Base-by-base conservation (phyloP, 2,329 filamentous ascomycete genomes). In the Colletotrichum sp. region DNA sequence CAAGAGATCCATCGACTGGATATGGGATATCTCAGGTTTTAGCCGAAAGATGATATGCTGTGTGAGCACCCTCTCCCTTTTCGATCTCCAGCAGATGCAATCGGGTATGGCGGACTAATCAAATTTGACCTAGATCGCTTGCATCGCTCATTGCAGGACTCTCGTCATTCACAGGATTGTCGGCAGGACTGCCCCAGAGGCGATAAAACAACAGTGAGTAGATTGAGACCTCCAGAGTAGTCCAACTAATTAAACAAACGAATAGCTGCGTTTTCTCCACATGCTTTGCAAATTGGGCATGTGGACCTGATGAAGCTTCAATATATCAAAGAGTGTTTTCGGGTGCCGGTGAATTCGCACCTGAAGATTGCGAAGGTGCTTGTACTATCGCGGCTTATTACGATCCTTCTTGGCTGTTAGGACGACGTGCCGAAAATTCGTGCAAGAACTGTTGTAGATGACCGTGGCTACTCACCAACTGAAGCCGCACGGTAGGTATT, bases 21-120 rank as follows among this genome's bases (percentile, higher is more conserved):
- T n/a, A 0, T 52, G n/a, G 43, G n/a, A 52, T 21, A 21, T 52
- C n/a, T 21, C n/a, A 24, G 43, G 43, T 0, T 1, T 52, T 0
- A 21, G 10, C 43, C 6, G 16, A 7, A 13, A 1, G 10, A 52
- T 52, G 43, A 13, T 52, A 21, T 13, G 0, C 10, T 52, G 43
- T 21, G 43, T 52, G 43, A 52, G 43, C n/a, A 52, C 43, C 10
- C 43, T 52, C n/a, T n/a, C n/a, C 43, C 12, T 21, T 24, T 52
- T 52, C 6, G 10, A 52, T 1, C 10, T 0, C 43, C 43, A 52
- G n/a, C 6, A 21, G n/a, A 21, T 52, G n/a, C n/a, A 21, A 21
- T 24, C n/a, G 10, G n/a, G 43, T 21, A 52, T 12, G 43, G n/a
- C 43, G 43, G 43, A 21, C 43, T 52, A 13, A 52, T 52, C 43